Percentiles rank a stretch among this genome's conserved stretches.
phyloP scores from a whole-genome alignment of 495 filamentous ascomycete species.

The Trypethelium eluteriae region DNA sequence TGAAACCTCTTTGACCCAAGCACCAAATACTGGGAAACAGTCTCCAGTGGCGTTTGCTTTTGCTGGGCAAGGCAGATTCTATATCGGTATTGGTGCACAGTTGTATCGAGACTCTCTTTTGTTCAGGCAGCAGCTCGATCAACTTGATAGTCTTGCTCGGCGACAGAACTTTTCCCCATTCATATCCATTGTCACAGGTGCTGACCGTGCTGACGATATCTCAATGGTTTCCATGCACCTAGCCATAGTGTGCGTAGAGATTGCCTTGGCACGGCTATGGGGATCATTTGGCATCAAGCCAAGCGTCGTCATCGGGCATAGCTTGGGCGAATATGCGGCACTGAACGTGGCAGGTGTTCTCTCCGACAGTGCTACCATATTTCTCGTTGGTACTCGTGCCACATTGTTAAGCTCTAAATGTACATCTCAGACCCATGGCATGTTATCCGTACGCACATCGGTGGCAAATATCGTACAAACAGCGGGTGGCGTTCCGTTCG shows the following conservation, averaged over 20 bases:
- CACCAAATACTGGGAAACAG: conserved; percentile 17
- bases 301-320: conserved; percentile 38
- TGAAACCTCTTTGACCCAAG: conserved; percentile 20
- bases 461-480: conserved; percentile 29
- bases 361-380: conserved; percentile 35
- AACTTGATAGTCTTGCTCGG: conserved; percentile 27
- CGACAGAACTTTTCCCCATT: conserved; percentile 31
- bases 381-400: conserved; percentile 36
- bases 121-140: conserved; percentile 30
- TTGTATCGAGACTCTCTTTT: conserved; percentile 26
- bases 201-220: neutral
- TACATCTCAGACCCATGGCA: conserved; percentile 37
- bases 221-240: conserved; percentile 21
- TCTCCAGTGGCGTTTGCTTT: conserved; percentile 39
- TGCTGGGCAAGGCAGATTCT: conserved; percentile 37
- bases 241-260: conserved; percentile 33
- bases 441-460: conserved; percentile 43
- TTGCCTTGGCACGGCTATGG: conserved; percentile 36
- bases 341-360: conserved; percentile 38
- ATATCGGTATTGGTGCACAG: conserved; percentile 31
- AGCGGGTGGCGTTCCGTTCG: conserved; percentile 29
- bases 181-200: conserved; percentile 27
- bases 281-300: conserved; percentile 35
- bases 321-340: conserved; percentile 42
- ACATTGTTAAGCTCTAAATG: conserved; percentile 31